phyloP scores from a whole-genome alignment of 768 basidiomycete genomes.

The Trametes punicea region DNA sequence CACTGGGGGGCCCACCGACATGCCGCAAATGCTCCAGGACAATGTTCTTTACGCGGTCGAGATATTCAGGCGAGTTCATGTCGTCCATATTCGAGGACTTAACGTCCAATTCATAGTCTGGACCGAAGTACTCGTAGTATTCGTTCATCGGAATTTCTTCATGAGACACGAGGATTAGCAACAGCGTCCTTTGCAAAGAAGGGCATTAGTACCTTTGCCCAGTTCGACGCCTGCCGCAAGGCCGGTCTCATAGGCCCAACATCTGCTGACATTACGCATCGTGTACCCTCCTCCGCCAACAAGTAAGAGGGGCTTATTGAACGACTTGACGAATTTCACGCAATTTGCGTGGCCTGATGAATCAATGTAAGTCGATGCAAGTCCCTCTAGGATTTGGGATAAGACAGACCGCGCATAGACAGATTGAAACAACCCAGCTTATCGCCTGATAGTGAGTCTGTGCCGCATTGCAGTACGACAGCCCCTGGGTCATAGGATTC shows the following conservation, averaged over 20 bases:
- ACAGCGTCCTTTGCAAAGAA: too few relatives aligned
- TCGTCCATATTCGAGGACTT: slow-evolving; percentile 94
- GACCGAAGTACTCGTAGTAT: slow-evolving; percentile 99
- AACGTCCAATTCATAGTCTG: slow-evolving; percentile 94
- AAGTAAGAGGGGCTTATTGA: slow-evolving; percentile 89
- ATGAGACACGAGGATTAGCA: slow-evolving; percentile 1
- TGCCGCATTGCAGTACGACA: slow-evolving; percentile 95
- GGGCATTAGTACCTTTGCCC: slow-evolving; percentile 73
- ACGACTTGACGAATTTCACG: slow-evolving; percentile 94
- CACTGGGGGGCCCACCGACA: slow-evolving; percentile 84
- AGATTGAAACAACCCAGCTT: slow-evolving; percentile 94
- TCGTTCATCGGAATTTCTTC: slow-evolving; percentile 86
- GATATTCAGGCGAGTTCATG: slow-evolving; percentile 87
- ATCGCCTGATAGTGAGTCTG: slow-evolving; percentile 95
- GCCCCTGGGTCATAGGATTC: slow-evolving; percentile 92
- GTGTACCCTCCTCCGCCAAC: slow-evolving; percentile 98
- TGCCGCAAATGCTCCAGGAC: slow-evolving; percentile 89
- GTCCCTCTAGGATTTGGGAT: background rate
- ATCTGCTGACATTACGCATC: slow-evolving; percentile 94
- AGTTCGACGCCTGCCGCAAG: slow-evolving; percentile 97
- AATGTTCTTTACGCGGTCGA: slow-evolving; percentile 89
- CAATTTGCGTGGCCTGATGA: slow-evolving; percentile 89
- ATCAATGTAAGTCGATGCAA: background rate
- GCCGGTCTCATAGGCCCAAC: slow-evolving; percentile 98
- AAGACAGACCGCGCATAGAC: slow-evolving; percentile 77